A percentile compares a stretch with the other conserved stretches of the same genome.
These are phyloP conservation scores for Suaeda aralocaspica DNA, from an alignment of 148 eudicot genomes.

Conservation along the genomic window DNA sequence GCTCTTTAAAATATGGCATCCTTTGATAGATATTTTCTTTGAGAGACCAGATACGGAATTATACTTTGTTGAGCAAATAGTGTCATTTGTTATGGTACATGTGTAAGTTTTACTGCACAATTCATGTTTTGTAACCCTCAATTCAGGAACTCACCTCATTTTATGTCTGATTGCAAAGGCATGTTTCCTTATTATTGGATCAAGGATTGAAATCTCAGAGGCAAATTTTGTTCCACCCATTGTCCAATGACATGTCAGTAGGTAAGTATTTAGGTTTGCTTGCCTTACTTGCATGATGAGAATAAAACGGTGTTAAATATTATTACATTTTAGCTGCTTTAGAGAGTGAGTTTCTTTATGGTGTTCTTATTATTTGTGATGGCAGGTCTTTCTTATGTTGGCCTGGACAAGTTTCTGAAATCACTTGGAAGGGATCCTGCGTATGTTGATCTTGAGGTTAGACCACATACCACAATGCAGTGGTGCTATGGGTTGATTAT, in stretches of 20 bases:
- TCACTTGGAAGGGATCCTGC: constrained; percentile 64
- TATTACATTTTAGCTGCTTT: neutral
- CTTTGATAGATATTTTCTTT: neutral
- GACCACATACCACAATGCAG: neutral
- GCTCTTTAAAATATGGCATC: neutral
- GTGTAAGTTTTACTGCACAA: neutral
- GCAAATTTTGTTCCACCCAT: constrained; percentile 77
- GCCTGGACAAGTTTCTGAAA: constrained; percentile 74
- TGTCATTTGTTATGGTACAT: neutral
- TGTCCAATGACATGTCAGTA: constrained; percentile 75
- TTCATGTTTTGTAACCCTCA: neutral
- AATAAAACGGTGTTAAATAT: neutral
- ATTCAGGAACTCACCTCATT: constrained; percentile 10
- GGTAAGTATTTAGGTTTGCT: constrained; percentile 39
- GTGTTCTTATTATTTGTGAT: constrained; percentile 7
- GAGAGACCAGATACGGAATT: neutral
- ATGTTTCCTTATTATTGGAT: constrained; percentile 54
- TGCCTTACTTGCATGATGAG: neutral
- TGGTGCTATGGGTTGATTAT: neutral
- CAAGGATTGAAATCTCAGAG: constrained; percentile 63
- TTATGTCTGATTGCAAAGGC: constrained; percentile 34
- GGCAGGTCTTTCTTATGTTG: constrained; percentile 54
- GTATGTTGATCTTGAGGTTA: constrained; percentile 89
- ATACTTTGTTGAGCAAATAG: neutral
- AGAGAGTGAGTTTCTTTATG: neutral